phyloP scores from a whole-genome alignment of 257 asterid species.

The Capsicum baccatum region DNA sequence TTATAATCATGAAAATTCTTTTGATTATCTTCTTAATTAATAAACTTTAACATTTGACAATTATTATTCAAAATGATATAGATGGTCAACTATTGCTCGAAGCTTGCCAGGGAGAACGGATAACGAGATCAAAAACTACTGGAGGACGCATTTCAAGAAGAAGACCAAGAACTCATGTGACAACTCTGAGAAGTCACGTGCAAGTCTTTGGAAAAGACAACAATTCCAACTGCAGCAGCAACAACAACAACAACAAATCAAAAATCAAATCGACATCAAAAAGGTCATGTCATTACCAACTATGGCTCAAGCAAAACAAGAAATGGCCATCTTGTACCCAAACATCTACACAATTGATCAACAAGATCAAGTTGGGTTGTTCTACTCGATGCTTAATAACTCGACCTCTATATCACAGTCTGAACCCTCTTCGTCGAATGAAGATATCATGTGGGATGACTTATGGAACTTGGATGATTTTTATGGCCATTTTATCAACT shows the following conservation, averaged over 20 bases:
- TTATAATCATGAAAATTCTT: background rate
- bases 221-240: conserved; percentile 61
- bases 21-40: background rate
- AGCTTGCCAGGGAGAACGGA: conserved; percentile 85
- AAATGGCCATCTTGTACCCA: conserved; percentile 32
- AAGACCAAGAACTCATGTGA: conserved; percentile 44
- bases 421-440: conserved; percentile 41
- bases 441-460: conserved; percentile 64
- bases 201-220: conserved; percentile 60
- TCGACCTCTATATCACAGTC: conserved; percentile 37
- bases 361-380: conserved; percentile 36
- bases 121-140: conserved; percentile 80
- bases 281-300: conserved; percentile 44
- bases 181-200: conserved; percentile 47
- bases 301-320: conserved; percentile 48
- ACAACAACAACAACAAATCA: conserved; percentile 43
- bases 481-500: conserved; percentile 42
- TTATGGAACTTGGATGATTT: conserved; percentile 75
- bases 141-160: conserved; percentile 92
- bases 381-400: conserved; percentile 48
- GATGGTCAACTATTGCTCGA: conserved; percentile 93
- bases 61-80: background rate
- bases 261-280: conserved; percentile 47
- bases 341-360: conserved; percentile 9
- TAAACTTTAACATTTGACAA: background rate